phyloP scores from a whole-genome alignment of 1,284 basidiomycete species.

The Phenoliferia sp. region DNA sequence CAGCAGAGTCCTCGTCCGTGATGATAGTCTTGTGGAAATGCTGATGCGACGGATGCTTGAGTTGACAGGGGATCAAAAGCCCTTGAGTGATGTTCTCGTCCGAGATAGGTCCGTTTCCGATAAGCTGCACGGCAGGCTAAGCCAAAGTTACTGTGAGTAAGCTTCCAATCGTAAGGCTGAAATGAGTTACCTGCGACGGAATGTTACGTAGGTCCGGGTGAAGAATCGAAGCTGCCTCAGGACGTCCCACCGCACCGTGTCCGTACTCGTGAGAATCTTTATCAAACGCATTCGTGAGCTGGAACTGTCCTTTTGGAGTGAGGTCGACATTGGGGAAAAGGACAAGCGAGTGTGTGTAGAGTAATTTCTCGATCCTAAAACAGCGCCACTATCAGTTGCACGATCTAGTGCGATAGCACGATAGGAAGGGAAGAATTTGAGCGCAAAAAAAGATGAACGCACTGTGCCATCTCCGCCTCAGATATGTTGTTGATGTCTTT shows the following conservation, averaged over 20 bases:
- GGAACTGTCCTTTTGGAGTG: slow-evolving; percentile 35
- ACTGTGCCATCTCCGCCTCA: slow-evolving; percentile 12
- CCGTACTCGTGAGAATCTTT: slow-evolving; percentile 19
- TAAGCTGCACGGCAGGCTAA: slow-evolving; percentile 42
- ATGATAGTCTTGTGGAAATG: slow-evolving; percentile 85
- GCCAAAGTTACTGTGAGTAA: too few species aligned
- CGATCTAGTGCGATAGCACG: background rate
- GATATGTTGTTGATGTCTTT: slow-evolving; percentile 26
- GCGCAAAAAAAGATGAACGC: background rate
- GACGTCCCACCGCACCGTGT: background rate
- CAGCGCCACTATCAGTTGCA: background rate
- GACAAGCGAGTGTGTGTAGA: slow-evolving; percentile 39
- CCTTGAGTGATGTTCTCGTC: slow-evolving; percentile 30
- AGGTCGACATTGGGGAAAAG: slow-evolving; percentile 38
- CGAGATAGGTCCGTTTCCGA: slow-evolving; percentile 39
- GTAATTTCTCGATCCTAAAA: slow-evolving; percentile 31
- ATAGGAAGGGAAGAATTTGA: too few species aligned
- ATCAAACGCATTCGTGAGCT: slow-evolving; percentile 29
- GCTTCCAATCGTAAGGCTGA: too few species aligned
- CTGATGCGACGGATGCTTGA: slow-evolving; percentile 73
- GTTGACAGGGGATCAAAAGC: slow-evolving; percentile 40
- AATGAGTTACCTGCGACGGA: slow-evolving; percentile 16
- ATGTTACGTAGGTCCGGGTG: slow-evolving; percentile 44
- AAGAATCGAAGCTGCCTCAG: slow-evolving; percentile 28
- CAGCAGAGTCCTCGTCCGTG: slow-evolving; percentile 66